Conservation (phyloP, 768 basidiomycete species). For the Phlebiopsis flavidoalba region DNA sequence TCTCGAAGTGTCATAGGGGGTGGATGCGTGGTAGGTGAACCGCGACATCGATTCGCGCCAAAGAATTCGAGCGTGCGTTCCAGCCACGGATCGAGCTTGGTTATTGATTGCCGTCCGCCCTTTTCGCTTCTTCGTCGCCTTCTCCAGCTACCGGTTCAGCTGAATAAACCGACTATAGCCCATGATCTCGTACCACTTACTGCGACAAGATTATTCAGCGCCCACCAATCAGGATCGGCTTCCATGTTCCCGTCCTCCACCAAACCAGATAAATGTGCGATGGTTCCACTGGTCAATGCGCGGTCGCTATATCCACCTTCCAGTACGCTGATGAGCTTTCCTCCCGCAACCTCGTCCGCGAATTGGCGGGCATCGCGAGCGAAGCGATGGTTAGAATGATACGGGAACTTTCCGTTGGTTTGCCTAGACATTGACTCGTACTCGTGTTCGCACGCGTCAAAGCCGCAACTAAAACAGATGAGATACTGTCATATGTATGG, state of each 20-base stretch:
- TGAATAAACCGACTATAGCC: not conserved
- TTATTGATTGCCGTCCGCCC: constrained; percentile 39
- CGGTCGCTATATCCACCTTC: constrained; percentile 96
- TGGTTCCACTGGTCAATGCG: constrained; percentile 76
- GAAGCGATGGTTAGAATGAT: constrained; percentile 81
- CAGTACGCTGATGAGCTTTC: constrained; percentile 79
- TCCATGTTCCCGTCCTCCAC: constrained; percentile 25
- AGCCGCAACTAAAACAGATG: constrained; percentile 67
- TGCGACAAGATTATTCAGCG: constrained; percentile 48
- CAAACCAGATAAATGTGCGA: constrained; percentile 79
- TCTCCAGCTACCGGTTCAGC: constrained; percentile 52
- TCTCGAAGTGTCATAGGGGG: constrained; percentile 48
- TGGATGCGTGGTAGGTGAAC: constrained; percentile 23
- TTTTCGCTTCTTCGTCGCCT: constrained; percentile 56
- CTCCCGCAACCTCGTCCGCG: constrained; percentile 57
- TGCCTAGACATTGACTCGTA: constrained; percentile 89
- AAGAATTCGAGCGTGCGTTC: constrained; percentile 47
- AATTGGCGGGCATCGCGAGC: constrained; percentile 65
- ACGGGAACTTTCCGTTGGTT: constrained; percentile 82
- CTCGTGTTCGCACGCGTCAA: constrained; percentile 94
- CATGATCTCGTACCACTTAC: constrained; percentile 30
- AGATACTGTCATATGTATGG: not conserved
- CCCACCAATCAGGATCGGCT: constrained; percentile 53
- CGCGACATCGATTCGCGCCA: constrained; percentile 33
- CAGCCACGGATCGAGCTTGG: constrained; percentile 49